Percentiles rank a stretch among this genome's conserved stretches.
Conservation (phyloP, 352 stramenopile genomes). For the Phytophthora macrochlamydospora region DNA sequence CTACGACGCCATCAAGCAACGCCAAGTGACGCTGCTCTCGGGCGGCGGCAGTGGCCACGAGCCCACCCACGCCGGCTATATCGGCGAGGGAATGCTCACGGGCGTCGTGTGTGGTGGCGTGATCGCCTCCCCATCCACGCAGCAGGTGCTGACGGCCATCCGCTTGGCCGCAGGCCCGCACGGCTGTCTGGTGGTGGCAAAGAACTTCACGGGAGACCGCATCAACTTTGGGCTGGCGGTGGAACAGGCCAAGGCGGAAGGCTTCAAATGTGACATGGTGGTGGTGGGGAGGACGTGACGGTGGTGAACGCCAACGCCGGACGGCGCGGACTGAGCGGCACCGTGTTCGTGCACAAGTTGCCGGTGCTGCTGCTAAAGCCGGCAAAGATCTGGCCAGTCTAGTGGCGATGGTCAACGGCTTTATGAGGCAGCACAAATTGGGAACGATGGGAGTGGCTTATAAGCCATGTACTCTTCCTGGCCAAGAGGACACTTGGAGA, state of each 20-base stretch:
- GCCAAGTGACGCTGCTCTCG: slow-evolving; percentile 80
- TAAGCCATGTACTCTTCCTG: slow-evolving; percentile 94
- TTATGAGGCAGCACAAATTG: slow-evolving; percentile 71
- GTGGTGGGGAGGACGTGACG: slow-evolving; percentile 95
- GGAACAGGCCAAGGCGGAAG: slow-evolving; percentile 94
- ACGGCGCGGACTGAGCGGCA: slow-evolving; percentile 96
- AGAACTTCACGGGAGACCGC: slow-evolving; percentile 99
- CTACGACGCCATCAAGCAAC: slow-evolving; percentile 62
- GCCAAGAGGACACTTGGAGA: slow-evolving; percentile 70
- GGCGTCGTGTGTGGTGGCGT: slow-evolving; percentile 96
- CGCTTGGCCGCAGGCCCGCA: slow-evolving; percentile 75
- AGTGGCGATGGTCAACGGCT: slow-evolving; percentile 63
- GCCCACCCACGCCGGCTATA: slow-evolving; percentile 96
- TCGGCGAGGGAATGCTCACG: slow-evolving; percentile 96
- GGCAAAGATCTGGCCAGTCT: slow-evolving; percentile 82
- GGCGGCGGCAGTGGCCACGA: slow-evolving; percentile 92
- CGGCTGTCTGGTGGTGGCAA: slow-evolving; percentile 97
- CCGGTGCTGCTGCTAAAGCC: slow-evolving; percentile 87
- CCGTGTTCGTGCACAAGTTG: slow-evolving; percentile 97
- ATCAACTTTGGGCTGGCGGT: slow-evolving; percentile 99
- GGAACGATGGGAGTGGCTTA: slow-evolving; percentile 96
- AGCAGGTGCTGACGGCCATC: slow-evolving; percentile 96
- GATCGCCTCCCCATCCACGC: slow-evolving; percentile 95
- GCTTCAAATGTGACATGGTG: slow-evolving; percentile 93
- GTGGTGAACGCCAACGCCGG: slow-evolving; percentile 95